These are phyloP conservation scores for Cylindricascospora bacillispora DNA, from an alignment of 1,139 yeast species.

Conservation along the genomic window DNA sequence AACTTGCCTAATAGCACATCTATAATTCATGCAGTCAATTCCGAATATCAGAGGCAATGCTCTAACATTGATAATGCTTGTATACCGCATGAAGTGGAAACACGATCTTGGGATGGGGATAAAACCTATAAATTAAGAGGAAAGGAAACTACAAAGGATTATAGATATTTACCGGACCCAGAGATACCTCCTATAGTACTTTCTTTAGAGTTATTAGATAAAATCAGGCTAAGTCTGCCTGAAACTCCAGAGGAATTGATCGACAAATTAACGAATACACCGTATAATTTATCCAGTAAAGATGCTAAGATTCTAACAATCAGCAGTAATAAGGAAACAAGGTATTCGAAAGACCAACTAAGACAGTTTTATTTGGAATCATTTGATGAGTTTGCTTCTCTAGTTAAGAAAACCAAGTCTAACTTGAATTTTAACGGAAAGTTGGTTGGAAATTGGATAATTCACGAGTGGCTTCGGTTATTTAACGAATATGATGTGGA, in stretches of 20 bases:
- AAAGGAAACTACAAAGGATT: constrained; percentile 76
- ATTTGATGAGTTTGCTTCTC: constrained; percentile 14
- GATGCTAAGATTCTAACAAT: constrained; percentile 32
- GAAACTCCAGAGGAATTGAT: constrained; percentile 52
- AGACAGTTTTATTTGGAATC: constrained; percentile 42
- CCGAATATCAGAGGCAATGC: constrained; percentile 64
- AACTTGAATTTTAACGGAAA: not conserved
- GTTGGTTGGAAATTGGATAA: constrained; percentile 48
- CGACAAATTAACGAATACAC: constrained; percentile 34
- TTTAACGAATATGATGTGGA: constrained; percentile 39
- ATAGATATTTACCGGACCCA: constrained; percentile 89
- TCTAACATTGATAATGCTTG: constrained; percentile 28
- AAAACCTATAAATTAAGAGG: constrained; percentile 52
- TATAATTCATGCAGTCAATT: constrained; percentile 61
- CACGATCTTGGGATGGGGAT: constrained; percentile 85
- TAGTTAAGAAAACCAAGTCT: constrained; percentile 12
- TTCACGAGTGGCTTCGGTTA: constrained; percentile 68
- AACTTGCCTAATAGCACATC: constrained; percentile 79
- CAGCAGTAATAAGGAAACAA: constrained; percentile 15
- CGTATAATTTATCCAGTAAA: constrained; percentile 50
- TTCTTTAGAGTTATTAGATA: constrained; percentile 29
- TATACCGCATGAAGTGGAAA: constrained; percentile 40
- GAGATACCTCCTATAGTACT: constrained; percentile 57
- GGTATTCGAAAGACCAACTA: constrained; percentile 29
- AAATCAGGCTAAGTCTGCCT: constrained; percentile 37